These are phyloP conservation scores for Tolypocladium nubicola DNA, from an alignment of 2,329 filamentous ascomycete genomes.

Conservation along the genomic window DNA sequence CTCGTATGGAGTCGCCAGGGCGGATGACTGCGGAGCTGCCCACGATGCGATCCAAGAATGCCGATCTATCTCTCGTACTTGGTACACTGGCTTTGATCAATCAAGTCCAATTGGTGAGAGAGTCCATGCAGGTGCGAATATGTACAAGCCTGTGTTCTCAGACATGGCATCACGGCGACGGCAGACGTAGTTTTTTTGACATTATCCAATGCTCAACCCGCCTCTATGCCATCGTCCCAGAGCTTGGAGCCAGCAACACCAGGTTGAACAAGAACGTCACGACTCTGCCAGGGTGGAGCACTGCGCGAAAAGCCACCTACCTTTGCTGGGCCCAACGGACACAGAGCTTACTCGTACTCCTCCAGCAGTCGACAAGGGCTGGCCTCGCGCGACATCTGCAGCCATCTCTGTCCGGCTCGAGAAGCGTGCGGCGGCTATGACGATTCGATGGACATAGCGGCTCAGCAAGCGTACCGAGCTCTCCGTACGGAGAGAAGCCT, in stretches of 20 bases:
- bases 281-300: not conserved
- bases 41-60: not conserved
- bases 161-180: not conserved
- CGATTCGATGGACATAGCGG: not conserved
- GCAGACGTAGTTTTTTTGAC: not conserved
- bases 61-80: not conserved
- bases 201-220: not conserved
- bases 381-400: not conserved
- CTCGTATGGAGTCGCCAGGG: not conserved
- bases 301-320: not conserved
- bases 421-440: not conserved
- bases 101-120: not conserved
- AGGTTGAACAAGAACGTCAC: not conserved
- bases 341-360: not conserved
- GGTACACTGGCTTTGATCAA: not conserved
- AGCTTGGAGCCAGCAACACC: not conserved
- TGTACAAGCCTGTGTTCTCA: not conserved
- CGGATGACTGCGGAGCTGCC: not conserved
- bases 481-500: not conserved
- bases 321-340: not conserved
- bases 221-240: not conserved
- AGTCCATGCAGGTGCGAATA: not conserved
- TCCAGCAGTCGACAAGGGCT: not conserved
- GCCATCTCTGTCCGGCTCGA: not conserved
- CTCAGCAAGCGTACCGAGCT: not conserved